Evolutionary conservation across 345 rosid species (phyloP).

Genomic region (Camelina laxa): DNA sequence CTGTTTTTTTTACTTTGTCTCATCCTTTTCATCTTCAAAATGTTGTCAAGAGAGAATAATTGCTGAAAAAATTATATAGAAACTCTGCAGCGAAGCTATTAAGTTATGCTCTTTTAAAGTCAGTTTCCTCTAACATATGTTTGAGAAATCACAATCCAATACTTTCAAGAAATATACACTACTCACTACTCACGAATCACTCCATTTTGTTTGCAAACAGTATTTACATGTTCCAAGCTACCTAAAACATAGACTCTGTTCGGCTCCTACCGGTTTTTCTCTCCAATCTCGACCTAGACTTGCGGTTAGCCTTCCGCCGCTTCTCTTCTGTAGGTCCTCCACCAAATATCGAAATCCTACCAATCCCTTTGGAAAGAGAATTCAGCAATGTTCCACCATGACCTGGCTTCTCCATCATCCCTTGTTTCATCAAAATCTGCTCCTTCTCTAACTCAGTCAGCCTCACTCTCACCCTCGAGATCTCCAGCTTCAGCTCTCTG

Average conservation of each 20-base stretch:
- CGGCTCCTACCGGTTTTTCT: slow-evolving; percentile 57
- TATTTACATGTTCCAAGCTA: slow-evolving; percentile 18
- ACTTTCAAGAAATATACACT: slow-evolving; percentile 2
- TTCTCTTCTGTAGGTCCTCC: slow-evolving; percentile 52
- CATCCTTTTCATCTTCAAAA: slow-evolving; percentile 6
- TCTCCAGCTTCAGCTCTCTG: slow-evolving; percentile 92
- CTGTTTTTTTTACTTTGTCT: background rate
- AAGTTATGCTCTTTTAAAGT: background rate
- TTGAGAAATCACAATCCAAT: slow-evolving; percentile 14
- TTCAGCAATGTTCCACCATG: slow-evolving; percentile 70
- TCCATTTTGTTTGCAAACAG: slow-evolving; percentile 5
- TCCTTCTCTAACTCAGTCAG: slow-evolving; percentile 92
- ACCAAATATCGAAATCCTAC: slow-evolving; percentile 66
- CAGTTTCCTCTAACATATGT: background rate
- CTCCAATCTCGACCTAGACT: slow-evolving; percentile 51
- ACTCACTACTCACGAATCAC: background rate
- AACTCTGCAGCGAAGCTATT: background rate
- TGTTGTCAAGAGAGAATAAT: slow-evolving; percentile 19
- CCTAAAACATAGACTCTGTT: slow-evolving; percentile 34
- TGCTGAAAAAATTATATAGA: background rate
- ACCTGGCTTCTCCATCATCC: slow-evolving; percentile 71
- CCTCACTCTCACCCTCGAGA: slow-evolving; percentile 95
- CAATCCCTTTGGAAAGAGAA: slow-evolving; percentile 80
- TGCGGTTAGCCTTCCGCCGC: slow-evolving; percentile 56
- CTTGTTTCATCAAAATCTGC: slow-evolving; percentile 89